Evolutionary conservation across 257 asterid species (phyloP).

Genomic region (Solanum peruvianum): DNA sequence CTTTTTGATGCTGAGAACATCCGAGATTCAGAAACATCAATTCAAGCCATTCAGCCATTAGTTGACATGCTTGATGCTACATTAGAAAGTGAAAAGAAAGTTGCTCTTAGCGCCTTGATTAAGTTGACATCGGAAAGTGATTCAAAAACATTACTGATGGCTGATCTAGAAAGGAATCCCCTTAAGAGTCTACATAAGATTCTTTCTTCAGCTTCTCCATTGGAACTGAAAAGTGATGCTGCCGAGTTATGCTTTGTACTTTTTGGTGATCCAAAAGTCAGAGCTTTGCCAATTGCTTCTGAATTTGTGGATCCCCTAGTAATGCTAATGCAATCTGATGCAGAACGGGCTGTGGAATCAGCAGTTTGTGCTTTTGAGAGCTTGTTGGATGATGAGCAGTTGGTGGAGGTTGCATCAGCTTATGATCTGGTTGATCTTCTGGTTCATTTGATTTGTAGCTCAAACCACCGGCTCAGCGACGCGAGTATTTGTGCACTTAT

Average conservation of each 20-base stretch:
- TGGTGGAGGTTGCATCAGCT: conserved; percentile 43
- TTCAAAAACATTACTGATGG: conserved; percentile 45
- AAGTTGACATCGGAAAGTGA: conserved; percentile 54
- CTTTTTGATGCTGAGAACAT: conserved; percentile 57
- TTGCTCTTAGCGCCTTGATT: conserved; percentile 59
- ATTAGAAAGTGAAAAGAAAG: conserved; percentile 48
- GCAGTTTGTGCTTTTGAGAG: conserved; percentile 74
- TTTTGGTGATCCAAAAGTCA: conserved; percentile 41
- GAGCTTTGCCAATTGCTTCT: conserved; percentile 41
- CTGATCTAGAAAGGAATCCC: conserved; percentile 61
- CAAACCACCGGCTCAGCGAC: conserved; percentile 60
- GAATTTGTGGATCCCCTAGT: conserved; percentile 59
- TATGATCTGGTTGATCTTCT: conserved; percentile 59
- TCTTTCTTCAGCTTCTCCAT: conserved; percentile 39
- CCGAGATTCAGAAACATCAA: conserved; percentile 59
- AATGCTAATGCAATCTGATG: conserved; percentile 54
- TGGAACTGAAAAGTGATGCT: conserved; percentile 59
- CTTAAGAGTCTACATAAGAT: conserved; percentile 45
- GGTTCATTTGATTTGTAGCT: conserved; percentile 56
- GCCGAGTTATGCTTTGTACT: conserved; percentile 63
- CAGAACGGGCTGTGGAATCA: conserved; percentile 53
- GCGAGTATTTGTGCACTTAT: conserved; percentile 72
- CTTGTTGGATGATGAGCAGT: conserved; percentile 66
- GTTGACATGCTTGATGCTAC: conserved; percentile 60
- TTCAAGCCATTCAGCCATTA: conserved; percentile 77